These are phyloP conservation scores for Leccinum fibrillosum DNA, from an alignment of 768 basidiomycete genomes.

Conservation along the genomic window DNA sequence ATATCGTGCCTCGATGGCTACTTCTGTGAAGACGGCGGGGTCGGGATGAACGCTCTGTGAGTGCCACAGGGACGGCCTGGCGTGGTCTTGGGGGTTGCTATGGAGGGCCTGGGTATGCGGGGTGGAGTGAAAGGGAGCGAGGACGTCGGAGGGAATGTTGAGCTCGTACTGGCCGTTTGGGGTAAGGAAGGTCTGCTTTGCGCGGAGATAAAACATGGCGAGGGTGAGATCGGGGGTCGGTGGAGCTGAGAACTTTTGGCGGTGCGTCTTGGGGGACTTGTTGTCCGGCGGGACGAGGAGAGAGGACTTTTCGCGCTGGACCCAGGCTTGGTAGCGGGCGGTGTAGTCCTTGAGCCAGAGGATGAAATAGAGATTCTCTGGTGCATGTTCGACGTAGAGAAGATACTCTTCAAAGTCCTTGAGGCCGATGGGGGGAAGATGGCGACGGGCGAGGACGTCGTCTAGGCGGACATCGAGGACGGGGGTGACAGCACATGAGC, in stretches of 20 bases:
- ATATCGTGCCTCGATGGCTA: conserved; percentile 52
- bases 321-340: conserved; percentile 42
- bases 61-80: conserved; percentile 20
- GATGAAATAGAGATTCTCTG: conserved; percentile 83
- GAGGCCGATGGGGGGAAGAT: conserved; percentile 74
- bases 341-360: conserved; percentile 80
- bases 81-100: conserved; percentile 3
- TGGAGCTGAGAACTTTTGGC: conserved; percentile 30
- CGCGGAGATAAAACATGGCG: conserved; percentile 73
- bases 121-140: conserved; percentile 54
- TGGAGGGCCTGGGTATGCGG: conserved; percentile 31
- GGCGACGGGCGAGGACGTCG: conserved; percentile 71
- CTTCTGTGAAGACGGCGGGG: conserved; percentile 58
- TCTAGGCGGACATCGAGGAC: conserved; percentile 65
- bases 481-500: conserved; percentile 68
- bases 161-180: conserved; percentile 71
- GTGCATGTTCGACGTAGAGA: conserved; percentile 69
- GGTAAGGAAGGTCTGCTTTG: conserved; percentile 79
- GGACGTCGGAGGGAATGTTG: conserved; percentile 61
- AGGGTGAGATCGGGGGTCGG: conserved; percentile 48
- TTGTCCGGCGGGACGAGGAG: conserved; percentile 40
- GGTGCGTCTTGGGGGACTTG: conserved; percentile 33
- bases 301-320: conserved; percentile 26
- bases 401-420: conserved; percentile 82
- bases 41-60: conserved; percentile 51